Evolutionary conservation across 257 asterid species (phyloP).

Genomic region (Cruciata laevipes): DNA sequence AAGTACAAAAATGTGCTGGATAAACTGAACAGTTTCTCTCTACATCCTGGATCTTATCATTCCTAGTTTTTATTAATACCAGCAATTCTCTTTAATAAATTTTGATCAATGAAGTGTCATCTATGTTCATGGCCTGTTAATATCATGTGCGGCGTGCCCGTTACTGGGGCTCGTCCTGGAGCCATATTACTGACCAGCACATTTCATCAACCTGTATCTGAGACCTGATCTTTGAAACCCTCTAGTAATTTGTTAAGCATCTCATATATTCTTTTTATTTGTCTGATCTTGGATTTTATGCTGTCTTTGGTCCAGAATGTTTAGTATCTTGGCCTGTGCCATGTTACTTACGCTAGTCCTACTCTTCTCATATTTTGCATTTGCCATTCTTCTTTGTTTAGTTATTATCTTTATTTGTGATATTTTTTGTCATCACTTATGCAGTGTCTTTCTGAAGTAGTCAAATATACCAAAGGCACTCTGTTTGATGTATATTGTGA

Average conservation of each 20-base stretch:
- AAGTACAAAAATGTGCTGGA: not conserved
- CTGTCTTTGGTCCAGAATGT: not conserved
- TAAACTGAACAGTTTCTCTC: not conserved
- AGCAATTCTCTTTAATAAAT: not conserved
- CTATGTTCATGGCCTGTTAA: not conserved
- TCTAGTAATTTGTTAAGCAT: not conserved
- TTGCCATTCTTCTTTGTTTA: not conserved
- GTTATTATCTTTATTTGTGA: not conserved
- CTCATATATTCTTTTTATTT: not conserved
- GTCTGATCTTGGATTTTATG: not conserved
- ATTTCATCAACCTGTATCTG: constrained; percentile 1
- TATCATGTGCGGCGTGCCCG: too few species aligned
- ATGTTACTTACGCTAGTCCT: not conserved
- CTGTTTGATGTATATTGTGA: constrained; percentile 71
- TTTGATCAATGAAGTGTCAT: not conserved
- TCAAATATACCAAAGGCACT: constrained; percentile 47
- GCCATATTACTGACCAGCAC: not conserved
- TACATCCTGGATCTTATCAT: not conserved
- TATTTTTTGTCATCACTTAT: constrained; percentile 12
- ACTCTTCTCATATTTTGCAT: not conserved
- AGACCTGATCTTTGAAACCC: too few species aligned
- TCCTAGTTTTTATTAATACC: not conserved
- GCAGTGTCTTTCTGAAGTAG: constrained; percentile 87
- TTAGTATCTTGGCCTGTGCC: not conserved
- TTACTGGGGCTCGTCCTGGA: not conserved